Evolutionary conservation across 768 basidiomycete species (phyloP), one percentile per base, ranked within the genome.

Genomic region (Suillus weaverae): DNA sequence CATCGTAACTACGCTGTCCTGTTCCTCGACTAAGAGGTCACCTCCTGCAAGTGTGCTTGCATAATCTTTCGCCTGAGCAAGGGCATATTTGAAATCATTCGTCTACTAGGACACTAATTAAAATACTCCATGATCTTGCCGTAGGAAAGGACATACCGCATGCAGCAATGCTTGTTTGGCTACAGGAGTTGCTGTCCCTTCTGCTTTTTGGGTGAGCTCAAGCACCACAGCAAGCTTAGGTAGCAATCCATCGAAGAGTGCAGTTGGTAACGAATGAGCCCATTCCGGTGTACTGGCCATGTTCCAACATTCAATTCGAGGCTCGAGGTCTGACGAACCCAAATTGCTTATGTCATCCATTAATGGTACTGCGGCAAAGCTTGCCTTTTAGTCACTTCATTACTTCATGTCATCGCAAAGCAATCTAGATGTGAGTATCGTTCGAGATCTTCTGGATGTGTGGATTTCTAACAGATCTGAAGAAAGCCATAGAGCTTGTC

Each of bases 401-500:
- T 10, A 26, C 38, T 50, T 62, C 32, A 84, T 85, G 84, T 76
- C 83, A 38, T 77, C 73, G 70, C 73, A 81, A 66, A 77, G 76
- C 61, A 80, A 81, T 67, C 73, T 86, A 69, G 84, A 86, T 71
- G 85, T 84, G 70, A 65, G 84, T 73, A 6, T 1, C 22, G 9
- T 30, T 9, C 9, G 4, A 22, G 33, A 7, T 22, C 20, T 46
- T 41, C 22, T 4, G 9, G 9, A 16, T 41, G 9, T 30, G 13
- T 39, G 33, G 38, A 36, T 57, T 53, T 55, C 73, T 74, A 62
- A 76, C 57, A 22, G 57, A 67, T 70, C 50, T 51, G 50, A 64
- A 90, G 89, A 84, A 85, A 77, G 95, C 95, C 38, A 93, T 97
- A 73, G 92, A 94, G 71, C 87, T 97, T 64, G 94, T 97, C 32